These are phyloP conservation scores for Yamadazyma olivae DNA, from an alignment of 805 yeast species.

Conservation along the genomic window DNA sequence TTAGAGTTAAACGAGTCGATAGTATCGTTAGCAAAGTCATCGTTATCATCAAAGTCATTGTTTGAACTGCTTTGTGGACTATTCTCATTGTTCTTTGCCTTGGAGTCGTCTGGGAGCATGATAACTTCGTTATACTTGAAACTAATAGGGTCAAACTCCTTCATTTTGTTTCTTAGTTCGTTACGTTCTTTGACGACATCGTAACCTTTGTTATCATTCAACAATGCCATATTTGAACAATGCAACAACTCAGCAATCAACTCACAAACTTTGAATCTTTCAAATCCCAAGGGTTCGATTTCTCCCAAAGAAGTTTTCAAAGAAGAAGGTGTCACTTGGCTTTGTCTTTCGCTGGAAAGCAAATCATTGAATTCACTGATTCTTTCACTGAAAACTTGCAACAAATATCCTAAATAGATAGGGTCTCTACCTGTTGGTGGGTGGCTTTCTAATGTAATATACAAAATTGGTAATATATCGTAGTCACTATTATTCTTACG, in stretches of 20 bases:
- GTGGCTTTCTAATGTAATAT: constrained; percentile 43
- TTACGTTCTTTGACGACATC: constrained; percentile 40
- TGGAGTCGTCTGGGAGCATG: constrained; percentile 25
- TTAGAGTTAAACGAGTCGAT: constrained; percentile 30
- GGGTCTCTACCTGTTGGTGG: constrained; percentile 49
- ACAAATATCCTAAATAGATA: constrained; percentile 42
- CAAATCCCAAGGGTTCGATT: constrained; percentile 44
- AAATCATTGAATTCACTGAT: constrained; percentile 36
- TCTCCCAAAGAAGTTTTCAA: constrained; percentile 33
- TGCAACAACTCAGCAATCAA: constrained; percentile 45
- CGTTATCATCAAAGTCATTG: constrained; percentile 8
- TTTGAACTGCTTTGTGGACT: background rate
- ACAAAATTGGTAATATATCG: constrained; percentile 42
- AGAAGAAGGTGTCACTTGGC: constrained; percentile 14
- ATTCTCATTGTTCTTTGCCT: constrained; percentile 6
- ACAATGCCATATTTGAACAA: constrained; percentile 45
- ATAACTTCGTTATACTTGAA: constrained; percentile 45
- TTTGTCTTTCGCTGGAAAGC: constrained; percentile 20
- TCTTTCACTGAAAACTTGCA: constrained; percentile 37
- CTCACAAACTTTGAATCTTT: constrained; percentile 45
- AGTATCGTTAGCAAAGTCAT: constrained; percentile 21
- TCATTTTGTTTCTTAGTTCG: constrained; percentile 36
- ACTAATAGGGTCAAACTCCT: constrained; percentile 40
- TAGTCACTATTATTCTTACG: constrained; percentile 45
- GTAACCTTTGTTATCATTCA: constrained; percentile 43